Base-by-base conservation (phyloP, 257 asterid species). In the Nemophila menziesii region DNA sequence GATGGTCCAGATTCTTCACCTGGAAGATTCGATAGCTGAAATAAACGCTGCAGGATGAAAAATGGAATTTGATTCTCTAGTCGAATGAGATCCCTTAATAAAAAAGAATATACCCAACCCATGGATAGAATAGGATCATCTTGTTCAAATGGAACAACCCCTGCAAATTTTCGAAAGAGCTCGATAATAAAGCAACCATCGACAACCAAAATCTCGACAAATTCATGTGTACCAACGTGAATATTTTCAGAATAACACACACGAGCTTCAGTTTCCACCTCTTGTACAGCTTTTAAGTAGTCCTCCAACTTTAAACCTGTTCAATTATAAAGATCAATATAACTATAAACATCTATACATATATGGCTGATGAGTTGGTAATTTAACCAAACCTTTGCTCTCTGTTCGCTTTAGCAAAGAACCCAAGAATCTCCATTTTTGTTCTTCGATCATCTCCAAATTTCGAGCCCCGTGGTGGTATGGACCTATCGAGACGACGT, bases 171-270 rank as follows among this genome's bases (percentile, higher is more conserved):
- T 54, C 93, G 51, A 14, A 89, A 71, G 20, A 89, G 52, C 50
- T 89, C 97, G 38, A 89, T 64, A 0, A 89, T 51, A 20, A 89
- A 89, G 44, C 97, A 89, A 22, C 97, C 97, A 39, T 89, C 97
- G 12, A 89, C 62, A 17, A 78, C 93, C 66, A 83, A 23, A 74
- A 89, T 75, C 54, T 89, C 95, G 5, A 68, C 44, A 37, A 83
- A 78, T 57, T 83, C 95, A 37, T 89, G 86, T 3, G 49, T 8
- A 5, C 44, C 19, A 3, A 58, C 20, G 11, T 44, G 2, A 13
- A 89, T 52, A 0, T 38, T 34, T 4, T 80, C 52, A 0, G 97
- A 80, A 57, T 83, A 87, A 40, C 95, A 78, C 47, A 71, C 93
- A 22, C 97, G 62, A 11, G 84, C 83, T 50, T 22, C 23, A 8